These are phyloP conservation scores for Nothophoma quercina DNA, from an alignment of 2,329 filamentous ascomycete genomes.

Conservation along the genomic window DNA sequence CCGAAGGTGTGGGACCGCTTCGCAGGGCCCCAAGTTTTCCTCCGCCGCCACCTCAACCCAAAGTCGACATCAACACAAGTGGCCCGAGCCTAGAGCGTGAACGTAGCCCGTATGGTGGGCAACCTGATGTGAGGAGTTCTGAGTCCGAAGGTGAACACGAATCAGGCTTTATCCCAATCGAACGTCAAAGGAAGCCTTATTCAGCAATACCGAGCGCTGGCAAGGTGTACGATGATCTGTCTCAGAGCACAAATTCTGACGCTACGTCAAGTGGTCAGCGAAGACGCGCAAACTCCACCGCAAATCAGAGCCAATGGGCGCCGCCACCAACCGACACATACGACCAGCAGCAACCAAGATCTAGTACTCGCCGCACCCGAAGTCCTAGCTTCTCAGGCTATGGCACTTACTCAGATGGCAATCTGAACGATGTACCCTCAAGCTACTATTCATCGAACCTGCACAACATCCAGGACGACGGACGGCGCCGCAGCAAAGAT, in stretches of 20 bases:
- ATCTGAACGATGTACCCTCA: constrained; percentile 40
- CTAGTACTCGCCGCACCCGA: constrained; percentile 41
- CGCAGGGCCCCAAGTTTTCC: constrained; percentile 46
- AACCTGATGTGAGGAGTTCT: constrained; percentile 36
- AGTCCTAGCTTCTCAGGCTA: constrained; percentile 48
- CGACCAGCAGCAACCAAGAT: constrained; percentile 31
- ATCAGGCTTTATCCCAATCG: constrained; percentile 61
- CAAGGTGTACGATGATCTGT: constrained; percentile 59
- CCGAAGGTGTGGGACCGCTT: constrained; percentile 52
- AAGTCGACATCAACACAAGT: constrained; percentile 5
- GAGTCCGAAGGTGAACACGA: constrained; percentile 44
- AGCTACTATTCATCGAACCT: constrained; percentile 44
- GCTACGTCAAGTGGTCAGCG: constrained; percentile 31
- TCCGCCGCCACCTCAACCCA: constrained; percentile 44
- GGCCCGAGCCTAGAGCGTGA: constrained; percentile 43
- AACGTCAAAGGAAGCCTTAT: constrained; percentile 72
- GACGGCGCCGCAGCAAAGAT: constrained; percentile 40
- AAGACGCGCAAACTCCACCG: constrained; percentile 42
- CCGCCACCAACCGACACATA: constrained; percentile 30
- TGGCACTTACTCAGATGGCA: constrained; percentile 45
- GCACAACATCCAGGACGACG: constrained; percentile 43
- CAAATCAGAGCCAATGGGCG: constrained; percentile 40
- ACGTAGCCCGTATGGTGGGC: constrained; percentile 43
- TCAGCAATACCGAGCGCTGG: constrained; percentile 65
- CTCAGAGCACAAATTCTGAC: constrained; percentile 38